Evolutionary conservation across 306 rosid species (phyloP).

Genomic region (Vigna nakashimae): DNA sequence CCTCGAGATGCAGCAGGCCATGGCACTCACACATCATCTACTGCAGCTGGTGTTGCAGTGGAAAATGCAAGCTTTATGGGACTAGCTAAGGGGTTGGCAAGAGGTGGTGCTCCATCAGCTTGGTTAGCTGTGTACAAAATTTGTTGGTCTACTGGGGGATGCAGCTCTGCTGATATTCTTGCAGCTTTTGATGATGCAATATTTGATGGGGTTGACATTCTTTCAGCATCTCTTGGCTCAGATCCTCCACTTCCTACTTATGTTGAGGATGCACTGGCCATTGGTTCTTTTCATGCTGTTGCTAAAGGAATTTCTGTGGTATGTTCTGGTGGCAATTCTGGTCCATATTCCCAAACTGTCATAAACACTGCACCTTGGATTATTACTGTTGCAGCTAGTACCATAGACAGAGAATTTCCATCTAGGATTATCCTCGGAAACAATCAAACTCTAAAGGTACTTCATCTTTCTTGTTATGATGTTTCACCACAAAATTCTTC

Average conservation of each 20-base stretch:
- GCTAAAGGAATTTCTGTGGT: constrained; percentile 63
- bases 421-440: constrained; percentile 59
- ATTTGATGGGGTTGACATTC: constrained; percentile 61
- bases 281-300: constrained; percentile 70
- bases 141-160: constrained; percentile 66
- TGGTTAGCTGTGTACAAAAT: constrained; percentile 64
- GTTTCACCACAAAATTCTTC: not conserved
- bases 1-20: constrained; percentile 68
- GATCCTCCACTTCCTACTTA: constrained; percentile 60
- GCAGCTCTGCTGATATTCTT: constrained; percentile 68
- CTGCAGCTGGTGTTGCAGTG: constrained; percentile 60
- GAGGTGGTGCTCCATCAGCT: constrained; percentile 77
- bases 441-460: constrained; percentile 65
- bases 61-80: constrained; percentile 58
- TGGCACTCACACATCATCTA: constrained; percentile 73
- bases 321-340: constrained; percentile 71
- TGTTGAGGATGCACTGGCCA: constrained; percentile 60
- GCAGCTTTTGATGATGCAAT: constrained; percentile 78
- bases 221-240: constrained; percentile 66
- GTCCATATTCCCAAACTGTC: constrained; percentile 68
- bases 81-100: constrained; percentile 61
- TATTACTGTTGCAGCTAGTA: constrained; percentile 68
- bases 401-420: constrained; percentile 66
- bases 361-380: constrained; percentile 71
- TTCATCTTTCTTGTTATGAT: constrained; percentile 26